A percentile compares a stretch with the other conserved stretches of the same genome.
phyloP scores from a whole-genome alignment of 192 early-diverging fungal genomes.

The Umbelopsis sp. region DNA sequence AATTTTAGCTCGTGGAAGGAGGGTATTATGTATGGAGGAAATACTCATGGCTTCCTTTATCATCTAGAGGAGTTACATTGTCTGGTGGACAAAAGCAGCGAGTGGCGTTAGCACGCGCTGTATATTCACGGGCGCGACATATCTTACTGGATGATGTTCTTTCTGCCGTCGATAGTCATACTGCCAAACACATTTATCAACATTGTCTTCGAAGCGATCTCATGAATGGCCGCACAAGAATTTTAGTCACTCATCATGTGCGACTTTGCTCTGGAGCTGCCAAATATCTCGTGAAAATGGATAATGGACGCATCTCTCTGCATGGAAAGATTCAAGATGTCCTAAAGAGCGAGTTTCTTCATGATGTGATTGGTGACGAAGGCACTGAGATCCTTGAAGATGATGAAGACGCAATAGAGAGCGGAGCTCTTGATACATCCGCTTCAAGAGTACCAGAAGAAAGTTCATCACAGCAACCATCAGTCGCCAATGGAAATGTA shows the following conservation, averaged over 20 bases:
- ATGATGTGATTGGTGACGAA: conserved; percentile 18
- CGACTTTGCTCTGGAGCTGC: conserved; percentile 56
- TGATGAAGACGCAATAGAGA: not conserved
- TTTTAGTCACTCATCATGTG: conserved; percentile 82
- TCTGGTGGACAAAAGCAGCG: conserved; percentile 80
- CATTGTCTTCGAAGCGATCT: conserved; percentile 60
- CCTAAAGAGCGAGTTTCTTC: conserved; percentile 17
- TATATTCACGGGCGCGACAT: conserved; percentile 69
- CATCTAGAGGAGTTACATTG: conserved; percentile 57
- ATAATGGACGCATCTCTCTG: conserved; percentile 46
- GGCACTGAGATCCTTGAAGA: conserved; percentile 1
- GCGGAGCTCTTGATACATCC: not conserved
- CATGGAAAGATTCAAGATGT: conserved; percentile 17
- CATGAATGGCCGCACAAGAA: conserved; percentile 71
- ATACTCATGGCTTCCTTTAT: not conserved
- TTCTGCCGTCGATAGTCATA: conserved; percentile 53
- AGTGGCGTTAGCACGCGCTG: conserved; percentile 76
- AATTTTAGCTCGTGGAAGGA: not conserved
- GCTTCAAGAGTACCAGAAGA: not conserved
- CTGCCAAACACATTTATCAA: conserved; percentile 50
- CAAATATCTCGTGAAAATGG: conserved; percentile 51
- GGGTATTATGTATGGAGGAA: too few relatives aligned
- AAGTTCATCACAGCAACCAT: not conserved
- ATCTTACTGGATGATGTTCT: conserved; percentile 85
- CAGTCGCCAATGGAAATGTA: not conserved